Evolutionary conservation across 257 asterid species (phyloP).

Genomic region (Jasminum sambac): DNA sequence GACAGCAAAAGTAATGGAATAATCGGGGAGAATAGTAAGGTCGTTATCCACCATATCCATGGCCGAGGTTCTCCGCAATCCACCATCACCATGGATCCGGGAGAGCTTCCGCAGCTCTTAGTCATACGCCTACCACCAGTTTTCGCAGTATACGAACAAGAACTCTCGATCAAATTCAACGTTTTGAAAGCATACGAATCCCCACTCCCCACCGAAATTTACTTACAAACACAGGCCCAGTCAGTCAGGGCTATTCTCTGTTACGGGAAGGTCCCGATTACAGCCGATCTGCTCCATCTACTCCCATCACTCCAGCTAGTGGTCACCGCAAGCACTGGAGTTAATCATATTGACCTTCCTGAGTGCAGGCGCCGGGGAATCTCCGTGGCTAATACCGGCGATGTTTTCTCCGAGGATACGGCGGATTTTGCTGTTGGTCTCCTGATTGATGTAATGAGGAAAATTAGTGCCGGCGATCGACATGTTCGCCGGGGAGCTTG

Average conservation of each 20-base stretch:
- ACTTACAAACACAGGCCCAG: constrained; percentile 23
- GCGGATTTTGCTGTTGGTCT: constrained; percentile 67
- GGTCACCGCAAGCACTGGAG: constrained; percentile 20
- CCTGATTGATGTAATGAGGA: constrained; percentile 49
- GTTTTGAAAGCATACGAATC: constrained; percentile 32
- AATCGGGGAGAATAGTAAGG: too few species aligned
- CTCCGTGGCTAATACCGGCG: constrained; percentile 18
- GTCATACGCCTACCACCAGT: constrained; percentile 21
- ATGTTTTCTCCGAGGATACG: constrained; percentile 48
- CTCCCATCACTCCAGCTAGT: constrained; percentile 26
- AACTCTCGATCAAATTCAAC: constrained; percentile 23
- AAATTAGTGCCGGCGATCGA: constrained; percentile 34
- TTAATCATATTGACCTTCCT: constrained; percentile 26
- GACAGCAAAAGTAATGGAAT: too few species aligned
- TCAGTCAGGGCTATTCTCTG: constrained; percentile 27
- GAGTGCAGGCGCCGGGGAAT: constrained; percentile 28
- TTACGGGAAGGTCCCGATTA: constrained; percentile 20
- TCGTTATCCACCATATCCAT: too few species aligned
- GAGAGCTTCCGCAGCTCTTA: constrained; percentile 21
- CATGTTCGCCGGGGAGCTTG: constrained; percentile 26
- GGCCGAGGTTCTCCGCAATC: not conserved
- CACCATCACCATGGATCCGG: not conserved
- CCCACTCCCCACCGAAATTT: constrained; percentile 19
- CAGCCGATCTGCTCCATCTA: constrained; percentile 14
- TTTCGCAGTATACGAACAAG: constrained; percentile 20